phyloP scores from a whole-genome alignment of 139 green algal genomes.

The Coelastrella sp. region DNA sequence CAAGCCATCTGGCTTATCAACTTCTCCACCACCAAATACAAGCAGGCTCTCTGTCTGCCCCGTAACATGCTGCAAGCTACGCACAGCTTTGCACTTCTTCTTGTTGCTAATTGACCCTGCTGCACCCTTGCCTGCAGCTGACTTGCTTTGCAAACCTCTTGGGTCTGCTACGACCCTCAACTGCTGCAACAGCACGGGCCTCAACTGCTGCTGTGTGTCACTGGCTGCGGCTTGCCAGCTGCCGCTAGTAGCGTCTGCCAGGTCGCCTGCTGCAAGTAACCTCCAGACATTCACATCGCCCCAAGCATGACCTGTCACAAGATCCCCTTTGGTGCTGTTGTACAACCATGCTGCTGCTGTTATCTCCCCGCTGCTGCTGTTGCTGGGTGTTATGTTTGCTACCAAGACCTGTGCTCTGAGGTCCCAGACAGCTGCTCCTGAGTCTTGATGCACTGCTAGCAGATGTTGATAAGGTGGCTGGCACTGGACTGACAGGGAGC shows the following conservation, averaged over 20 bases:
- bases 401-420: slow-evolving; percentile 51
- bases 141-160: not conserved
- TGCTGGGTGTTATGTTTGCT: not conserved
- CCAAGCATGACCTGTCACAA: slow-evolving; percentile 75
- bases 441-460: slow-evolving; percentile 47
- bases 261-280: slow-evolving; percentile 37
- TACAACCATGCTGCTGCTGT: slow-evolving; percentile 70
- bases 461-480: slow-evolving; percentile 15
- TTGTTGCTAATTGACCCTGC: not conserved
- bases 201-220: slow-evolving; percentile 28
- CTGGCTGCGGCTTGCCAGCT: slow-evolving; percentile 19
- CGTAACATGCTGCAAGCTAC: not conserved
- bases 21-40: slow-evolving; percentile 74
- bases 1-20: slow-evolving; percentile 73
- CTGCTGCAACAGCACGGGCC: slow-evolving; percentile 9
- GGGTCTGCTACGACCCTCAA: not conserved
- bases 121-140: not conserved
- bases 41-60: slow-evolving; percentile 64
- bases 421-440: slow-evolving; percentile 59
- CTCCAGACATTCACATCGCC: slow-evolving; percentile 72
- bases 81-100: slow-evolving; percentile 9
- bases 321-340: slow-evolving; percentile 57
- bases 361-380: not conserved
- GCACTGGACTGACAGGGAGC: slow-evolving; percentile 13
- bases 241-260: slow-evolving; percentile 41